Base-by-base conservation (phyloP, 345 rosid genomes). In the Rhizophora mangle region DNA sequence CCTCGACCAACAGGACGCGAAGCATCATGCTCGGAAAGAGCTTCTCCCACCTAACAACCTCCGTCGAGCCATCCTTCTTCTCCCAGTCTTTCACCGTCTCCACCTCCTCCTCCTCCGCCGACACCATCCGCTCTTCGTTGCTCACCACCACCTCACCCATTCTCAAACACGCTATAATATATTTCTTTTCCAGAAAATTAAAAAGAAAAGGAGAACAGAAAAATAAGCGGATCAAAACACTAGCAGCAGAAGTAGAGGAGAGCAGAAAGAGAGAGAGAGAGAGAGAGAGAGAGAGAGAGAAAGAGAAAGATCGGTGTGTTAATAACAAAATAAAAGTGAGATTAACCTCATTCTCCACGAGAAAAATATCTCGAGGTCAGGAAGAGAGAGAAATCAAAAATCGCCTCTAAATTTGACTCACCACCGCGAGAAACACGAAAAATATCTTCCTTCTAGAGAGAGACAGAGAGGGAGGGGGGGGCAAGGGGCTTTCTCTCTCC, bases 1-100 rank as follows among this genome's bases (percentile, higher is more conserved):
- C 84, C 72, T 89, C 96, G 1, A 89, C 96, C 43, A 89, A 64
- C 27, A 89, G 82, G 64, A 89, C 92, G 65, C 82, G 81, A 68
- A 89, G 82, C 51, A 72, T 87, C 71, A 80, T 86, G 60, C 73
- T 81, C 0, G 96, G 92, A 6, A 87, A 68, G 69, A 81, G 79
- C 70, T 66, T 82, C 71, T 87, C 96, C 96, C 87, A 89, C 39
- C 72, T 76, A 51, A 84, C 92, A 67, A 73, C 75, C 76, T 73
- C 90, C 27, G 83, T 75, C 54, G 89, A 83, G 61, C 70, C 83
- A 64, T 73, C 68, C 51, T 78, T 73, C 30, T 68, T 60, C 58
- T 58, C 64, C 64, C 32, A 52, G 58, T 51, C 71, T 21, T 54
- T 52, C 60, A 52, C 47, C 10, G 0, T 65, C 37, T 9, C 39